Conservation (phyloP, 2,329 filamentous ascomycete genomes). For the Penicillium palitans region DNA sequence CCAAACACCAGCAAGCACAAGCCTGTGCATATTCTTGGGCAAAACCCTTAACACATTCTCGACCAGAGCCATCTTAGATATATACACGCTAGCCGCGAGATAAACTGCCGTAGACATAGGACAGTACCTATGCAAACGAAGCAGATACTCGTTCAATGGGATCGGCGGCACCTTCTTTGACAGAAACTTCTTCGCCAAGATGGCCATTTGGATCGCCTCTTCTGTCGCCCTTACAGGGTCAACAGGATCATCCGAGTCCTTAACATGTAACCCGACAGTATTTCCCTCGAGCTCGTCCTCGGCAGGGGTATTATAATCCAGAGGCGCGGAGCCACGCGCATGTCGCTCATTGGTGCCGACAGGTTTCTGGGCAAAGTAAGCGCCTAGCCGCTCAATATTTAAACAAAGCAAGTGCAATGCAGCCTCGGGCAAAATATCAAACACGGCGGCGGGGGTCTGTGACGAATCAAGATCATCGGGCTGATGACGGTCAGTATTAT, state of each 20-base stretch:
- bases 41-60: constrained; percentile 80
- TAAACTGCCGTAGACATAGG: constrained; percentile 94
- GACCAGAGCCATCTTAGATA: constrained; percentile 75
- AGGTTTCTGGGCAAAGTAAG: constrained; percentile 60
- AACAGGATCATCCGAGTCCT: constrained; percentile 45
- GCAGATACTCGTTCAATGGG: constrained; percentile 77
- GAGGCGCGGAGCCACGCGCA: constrained; percentile 51
- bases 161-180: constrained; percentile 84
- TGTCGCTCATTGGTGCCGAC: constrained; percentile 11
- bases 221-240: constrained; percentile 63
- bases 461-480: background rate
- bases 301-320: constrained; percentile 29
- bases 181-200: constrained; percentile 90
- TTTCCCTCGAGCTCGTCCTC: constrained; percentile 24
- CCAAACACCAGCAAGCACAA: constrained; percentile 78
- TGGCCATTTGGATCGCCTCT: constrained; percentile 74
- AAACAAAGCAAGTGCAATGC: constrained; percentile 78
- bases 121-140: constrained; percentile 84
- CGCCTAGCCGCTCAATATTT: constrained; percentile 58
- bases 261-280: constrained; percentile 40
- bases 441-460: constrained; percentile 46
- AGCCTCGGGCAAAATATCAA: constrained; percentile 68
- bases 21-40: constrained; percentile 77
- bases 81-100: constrained; percentile 83
- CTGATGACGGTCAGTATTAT: background rate